Evolutionary conservation across 306 rosid genomes (phyloP).

Genomic region (Trifolium repens): DNA sequence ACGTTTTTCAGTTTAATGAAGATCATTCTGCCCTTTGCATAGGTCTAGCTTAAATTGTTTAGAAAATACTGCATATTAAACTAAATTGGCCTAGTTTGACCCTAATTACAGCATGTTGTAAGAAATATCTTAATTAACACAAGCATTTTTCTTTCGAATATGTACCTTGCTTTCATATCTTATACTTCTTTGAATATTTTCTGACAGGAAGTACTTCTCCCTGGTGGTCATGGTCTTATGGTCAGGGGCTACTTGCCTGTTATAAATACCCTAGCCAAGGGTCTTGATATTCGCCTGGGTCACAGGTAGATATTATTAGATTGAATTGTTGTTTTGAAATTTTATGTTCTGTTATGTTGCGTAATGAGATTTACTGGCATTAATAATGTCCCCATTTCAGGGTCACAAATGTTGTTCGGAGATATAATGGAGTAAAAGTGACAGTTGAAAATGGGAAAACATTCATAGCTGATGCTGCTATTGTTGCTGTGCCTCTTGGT

Average conservation of each 20-base stretch:
- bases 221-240: conserved; percentile 99
- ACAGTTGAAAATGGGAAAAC: conserved; percentile 72
- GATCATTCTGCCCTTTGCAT: background rate
- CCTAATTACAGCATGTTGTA: conserved; percentile 16
- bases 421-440: conserved; percentile 80
- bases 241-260: conserved; percentile 97
- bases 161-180: conserved; percentile 1
- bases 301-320: conserved; percentile 63
- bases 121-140: background rate
- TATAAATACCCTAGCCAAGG: conserved; percentile 89
- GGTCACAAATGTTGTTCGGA: conserved; percentile 76
- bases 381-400: conserved; percentile 50
- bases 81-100: background rate
- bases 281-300: conserved; percentile 85
- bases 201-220: conserved; percentile 85
- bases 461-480: conserved; percentile 87
- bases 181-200: conserved; percentile 13
- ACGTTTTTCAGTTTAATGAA: conserved; percentile 1
- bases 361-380: conserved; percentile 17
- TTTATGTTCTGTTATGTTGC: conserved; percentile 16
- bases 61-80: background rate
- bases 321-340: background rate
- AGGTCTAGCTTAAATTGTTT: background rate
- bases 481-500: conserved; percentile 89
- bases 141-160: background rate